Evolutionary conservation across 306 rosid species (phyloP), one percentile per base, ranked within the genome.

Genomic region (Prunus campanulata): DNA sequence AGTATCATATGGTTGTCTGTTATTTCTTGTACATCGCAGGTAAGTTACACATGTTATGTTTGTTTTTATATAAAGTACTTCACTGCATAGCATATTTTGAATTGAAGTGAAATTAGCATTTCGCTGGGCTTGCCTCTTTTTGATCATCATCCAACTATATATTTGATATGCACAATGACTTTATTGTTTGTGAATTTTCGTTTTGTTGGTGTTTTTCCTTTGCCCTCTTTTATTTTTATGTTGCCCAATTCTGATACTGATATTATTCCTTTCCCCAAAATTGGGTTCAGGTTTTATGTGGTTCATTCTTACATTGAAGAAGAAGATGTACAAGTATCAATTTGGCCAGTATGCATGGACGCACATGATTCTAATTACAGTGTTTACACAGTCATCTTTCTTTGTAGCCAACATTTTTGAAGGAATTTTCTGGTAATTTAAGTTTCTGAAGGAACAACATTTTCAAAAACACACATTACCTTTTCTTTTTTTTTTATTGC

Each of bases 271-370:
- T 86, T 71, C 81, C 54, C 6, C 24, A 69, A 77, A 82, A 72
- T 39, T 83, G 80, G 60, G 52, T 68, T 79, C 89, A 96, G 99
- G 99, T 79, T 96, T 96, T 85, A 93, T 96, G 91, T 96, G 98
- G 99, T 96, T 96, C 90, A 95, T 96, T 86, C 88, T 96, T 78
- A 89, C 99, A 39, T 80, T 96, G 73, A 96, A 96, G 85, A 96
- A 92, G 96, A 95, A 89, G 90, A 91, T 92, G 99, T 92, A 92
- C 84, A 96, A 96, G 88, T 96, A 96, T 88, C 98, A 96, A 81
- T 96, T 96, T 88, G 93, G 99, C 83, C 98, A 96, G 92, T 96
- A 89, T 91, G 98, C 99, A 69, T 96, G 99, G 99, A 96, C 99
- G 15, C 97, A 96, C 81, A 96, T 96, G 99, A 96, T 96, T 87